Conservation (phyloP, 2,329 filamentous ascomycete genomes). For the Coniochaeta pulveracea region DNA sequence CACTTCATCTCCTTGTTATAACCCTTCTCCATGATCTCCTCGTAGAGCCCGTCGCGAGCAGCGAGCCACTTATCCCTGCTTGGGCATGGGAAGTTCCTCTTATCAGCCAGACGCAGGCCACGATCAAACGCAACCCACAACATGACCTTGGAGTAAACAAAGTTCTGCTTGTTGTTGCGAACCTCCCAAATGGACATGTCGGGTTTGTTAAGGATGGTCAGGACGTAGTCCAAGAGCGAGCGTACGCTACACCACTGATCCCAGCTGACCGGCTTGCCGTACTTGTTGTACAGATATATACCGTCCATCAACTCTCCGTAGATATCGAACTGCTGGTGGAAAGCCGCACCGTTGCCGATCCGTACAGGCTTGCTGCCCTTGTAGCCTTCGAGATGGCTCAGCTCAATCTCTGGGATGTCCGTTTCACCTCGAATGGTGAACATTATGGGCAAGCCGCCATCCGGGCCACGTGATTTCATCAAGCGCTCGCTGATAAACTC, state of each 20-base stretch:
- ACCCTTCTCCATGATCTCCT: conserved; percentile 66
- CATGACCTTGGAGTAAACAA: conserved; percentile 75
- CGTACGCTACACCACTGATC: conserved; percentile 65
- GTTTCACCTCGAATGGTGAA: conserved; percentile 68
- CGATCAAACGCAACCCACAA: conserved; percentile 74
- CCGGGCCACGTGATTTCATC: conserved; percentile 43
- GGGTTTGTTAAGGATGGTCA: conserved; percentile 53
- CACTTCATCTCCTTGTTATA: conserved; percentile 59
- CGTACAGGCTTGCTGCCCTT: conserved; percentile 59
- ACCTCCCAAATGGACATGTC: conserved; percentile 85
- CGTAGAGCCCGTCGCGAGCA: conserved; percentile 57
- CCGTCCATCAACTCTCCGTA: conserved; percentile 70
- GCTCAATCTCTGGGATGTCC: conserved; percentile 59
- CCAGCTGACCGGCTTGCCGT: conserved; percentile 65
- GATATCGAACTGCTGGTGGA: conserved; percentile 68
- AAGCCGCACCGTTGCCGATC: conserved; percentile 67
- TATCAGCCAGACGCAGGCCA: conserved; percentile 61
- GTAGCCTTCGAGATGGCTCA: conserved; percentile 63
- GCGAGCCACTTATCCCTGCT: conserved; percentile 55
- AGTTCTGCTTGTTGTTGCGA: conserved; percentile 63
- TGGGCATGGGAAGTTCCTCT: conserved; percentile 64
- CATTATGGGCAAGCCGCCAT: conserved; percentile 65
- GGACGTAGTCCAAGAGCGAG: conserved; percentile 59
- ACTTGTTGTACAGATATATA: conserved; percentile 71
- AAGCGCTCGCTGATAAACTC: conserved; percentile 66